Percentiles rank a stretch among this genome's conserved stretches.
These are phyloP conservation scores for Aspergillus ruber DNA, from an alignment of 2,329 filamentous ascomycete species.

Conservation along the genomic window DNA sequence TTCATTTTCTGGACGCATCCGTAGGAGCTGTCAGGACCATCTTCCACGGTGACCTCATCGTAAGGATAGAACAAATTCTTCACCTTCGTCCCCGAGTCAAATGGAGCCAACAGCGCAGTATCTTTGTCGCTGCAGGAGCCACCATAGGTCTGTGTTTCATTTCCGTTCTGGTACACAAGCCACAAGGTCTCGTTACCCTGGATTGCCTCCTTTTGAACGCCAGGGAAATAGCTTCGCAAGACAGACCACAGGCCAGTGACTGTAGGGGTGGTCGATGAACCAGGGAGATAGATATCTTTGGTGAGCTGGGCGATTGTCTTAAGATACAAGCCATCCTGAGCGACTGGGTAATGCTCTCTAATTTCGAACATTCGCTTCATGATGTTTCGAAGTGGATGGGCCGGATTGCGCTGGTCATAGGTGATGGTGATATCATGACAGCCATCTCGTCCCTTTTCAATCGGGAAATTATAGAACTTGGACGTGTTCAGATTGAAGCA, in stretches of 20 bases:
- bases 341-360: constrained; percentile 48
- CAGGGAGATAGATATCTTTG: constrained; percentile 44
- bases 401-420: constrained; percentile 57
- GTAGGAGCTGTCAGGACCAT: constrained; percentile 41
- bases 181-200: constrained; percentile 42
- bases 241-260: constrained; percentile 58
- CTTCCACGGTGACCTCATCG: constrained; percentile 48
- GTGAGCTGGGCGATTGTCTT: constrained; percentile 53
- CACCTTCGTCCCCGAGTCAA: constrained; percentile 48
- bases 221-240: constrained; percentile 45
- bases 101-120: constrained; percentile 52
- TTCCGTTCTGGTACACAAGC: constrained; percentile 42
- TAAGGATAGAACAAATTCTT: constrained; percentile 60
- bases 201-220: constrained; percentile 47
- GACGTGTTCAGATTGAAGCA: constrained; percentile 54
- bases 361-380: constrained; percentile 58
- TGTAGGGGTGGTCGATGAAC: constrained; percentile 47
- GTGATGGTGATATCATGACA: constrained; percentile 53
- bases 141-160: constrained; percentile 46
- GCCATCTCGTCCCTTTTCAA: constrained; percentile 48
- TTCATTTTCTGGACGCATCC: constrained; percentile 52
- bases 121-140: constrained; percentile 50
- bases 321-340: constrained; percentile 55
- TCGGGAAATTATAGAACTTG: constrained; percentile 54
- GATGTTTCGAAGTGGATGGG: constrained; percentile 55